Base-by-base conservation (phyloP, 2,329 filamentous ascomycete species). In the Triangularia setosa region DNA sequence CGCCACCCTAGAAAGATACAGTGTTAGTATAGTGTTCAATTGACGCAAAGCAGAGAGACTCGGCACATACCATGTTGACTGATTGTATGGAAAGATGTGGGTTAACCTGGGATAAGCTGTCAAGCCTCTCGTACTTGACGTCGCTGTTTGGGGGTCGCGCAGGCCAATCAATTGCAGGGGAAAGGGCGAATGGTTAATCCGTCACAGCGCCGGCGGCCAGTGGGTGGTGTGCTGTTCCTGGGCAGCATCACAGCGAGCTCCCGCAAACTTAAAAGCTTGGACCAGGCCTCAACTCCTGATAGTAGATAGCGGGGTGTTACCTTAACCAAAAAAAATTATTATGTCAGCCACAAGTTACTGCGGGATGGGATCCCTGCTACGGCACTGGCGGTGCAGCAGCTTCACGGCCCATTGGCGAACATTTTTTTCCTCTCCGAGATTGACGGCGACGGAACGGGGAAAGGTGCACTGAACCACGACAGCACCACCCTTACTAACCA, bases 1-100 rank as follows among this genome's bases (percentile, higher is more conserved):
- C 92, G 81, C 91, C 91, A 82, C 90, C 90, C 89, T 89, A 69
- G 24, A 61, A 66, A 58, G 4, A 27, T 27, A n/a, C n/a, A 18
- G 16, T 21, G 76, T 86, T 77, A 86, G 82, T 70, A 66, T 61
- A 23, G 8, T 24, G 28, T 5, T 35, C 28, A 60, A 57, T 30
- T 35, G 60, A 30, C 14, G 27, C 40, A n/a, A 48, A 48, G n/a
- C 18, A 33, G 30, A 6, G 1, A 4, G 21, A 14, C 1, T 1
- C 12, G 0, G 1, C 21, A 23, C 81, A 73, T 76, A 87, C 86
- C 86, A 88, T 88, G 74, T 82, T 87, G 79, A 68, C 24, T 54
- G 52, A 21, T 61, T 65, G 57, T 28, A 25, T 52, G 35, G 27
- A 35, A 55, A 52, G 64, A 57, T 25, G 54, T 61, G 44, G 30